Base-by-base conservation (phyloP, 805 yeast genomes). In the Zygosaccharomyces siamensis region DNA sequence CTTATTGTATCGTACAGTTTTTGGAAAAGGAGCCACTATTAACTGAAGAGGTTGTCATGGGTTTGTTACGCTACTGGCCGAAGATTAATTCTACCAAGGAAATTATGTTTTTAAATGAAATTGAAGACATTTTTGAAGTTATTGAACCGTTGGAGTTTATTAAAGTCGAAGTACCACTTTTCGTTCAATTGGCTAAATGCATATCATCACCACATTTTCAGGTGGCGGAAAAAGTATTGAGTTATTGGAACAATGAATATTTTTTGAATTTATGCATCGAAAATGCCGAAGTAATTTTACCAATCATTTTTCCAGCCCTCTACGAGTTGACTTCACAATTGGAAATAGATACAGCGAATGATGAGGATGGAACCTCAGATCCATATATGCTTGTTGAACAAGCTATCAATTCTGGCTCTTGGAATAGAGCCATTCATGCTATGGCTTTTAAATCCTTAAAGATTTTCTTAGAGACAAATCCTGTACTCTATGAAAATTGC, bases 11-110 rank as follows among this genome's bases (percentile, higher is more conserved):
- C 36, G 95, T 93, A 26, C 99, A 93, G 71, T 93, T 93, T 67
- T 73, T 93, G 60, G 99, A 93, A 62, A 93, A 93, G 68, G 99
- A 93, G 64, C 95, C 96, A 2, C 56, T 78, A 11, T 74, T 93
- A 58, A 92, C 98, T 2, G 97, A 90, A 67, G 98, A 90, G 66
- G 98, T 93, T n/a, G 80, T 93, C 24, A 83, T 88, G 88, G 97
- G 97, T 3, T 72, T 93, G 51, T 72, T 93, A 59, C 78, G 95
- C 62, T 93, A 83, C 72, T 93, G 99, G 99, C 99, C 99, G 47
- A 93, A 93, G 68, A 83, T 87, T 43, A 89, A 89, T 63, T 83
- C 95, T 23, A 93, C 97, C 11, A 93, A 93, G 63, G 99, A 93
- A 70, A 87, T 93, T 23, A 84, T 93, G 95, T 93, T 90, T 62